Evolutionary conservation across 2,329 filamentous ascomycete genomes (phyloP), one percentile per base, ranked within the genome.

Genomic region (Claviceps citrina): DNA sequence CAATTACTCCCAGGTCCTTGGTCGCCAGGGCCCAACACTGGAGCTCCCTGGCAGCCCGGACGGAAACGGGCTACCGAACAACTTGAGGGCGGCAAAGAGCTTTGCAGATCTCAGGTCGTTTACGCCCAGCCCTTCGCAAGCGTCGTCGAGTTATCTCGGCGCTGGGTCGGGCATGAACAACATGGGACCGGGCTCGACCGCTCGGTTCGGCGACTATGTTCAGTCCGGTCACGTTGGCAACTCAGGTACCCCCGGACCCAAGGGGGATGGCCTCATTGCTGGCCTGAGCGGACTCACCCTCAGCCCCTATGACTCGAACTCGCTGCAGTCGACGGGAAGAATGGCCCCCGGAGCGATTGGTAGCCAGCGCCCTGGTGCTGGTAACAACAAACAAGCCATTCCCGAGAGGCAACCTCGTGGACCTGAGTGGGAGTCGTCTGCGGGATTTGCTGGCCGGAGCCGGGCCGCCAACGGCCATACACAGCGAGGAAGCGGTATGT

Each of bases 91-190:
- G 22, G 91, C 89, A 46, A 96, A 96, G 67, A 96, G 89, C 38
- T 95, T 95, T 57, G 91, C 89, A 27, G 91, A 98, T 56, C 66
- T 98, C 47, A 82, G 89, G 47, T 93, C 87, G 1, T 94, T 93
- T 63, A 95, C 87, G 13, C 89, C 89, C 9, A 96, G 89, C 50
- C 89, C 91, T 5, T 89, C 84, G 3, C 94, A 91, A 10, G 58
- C 61, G 0, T 85, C 84, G 15, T 84, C 84, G 5, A 93, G 85
- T 65, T 94, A 93, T 56, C 59, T 64, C 20, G 61, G 53, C 4
- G 55, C 61, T 3, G 52, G 51, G 9, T 43, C 48, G n/a, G 61
- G 60, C 22, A 55, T 84, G 41, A 75, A 76, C 47, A 73, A 71
- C 44, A 65, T 84, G 49, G 52, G 51, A 33, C 47, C 53, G 28